Conservation (phyloP, 1,284 basidiomycete species). For the Ganoderma lingzhi region DNA sequence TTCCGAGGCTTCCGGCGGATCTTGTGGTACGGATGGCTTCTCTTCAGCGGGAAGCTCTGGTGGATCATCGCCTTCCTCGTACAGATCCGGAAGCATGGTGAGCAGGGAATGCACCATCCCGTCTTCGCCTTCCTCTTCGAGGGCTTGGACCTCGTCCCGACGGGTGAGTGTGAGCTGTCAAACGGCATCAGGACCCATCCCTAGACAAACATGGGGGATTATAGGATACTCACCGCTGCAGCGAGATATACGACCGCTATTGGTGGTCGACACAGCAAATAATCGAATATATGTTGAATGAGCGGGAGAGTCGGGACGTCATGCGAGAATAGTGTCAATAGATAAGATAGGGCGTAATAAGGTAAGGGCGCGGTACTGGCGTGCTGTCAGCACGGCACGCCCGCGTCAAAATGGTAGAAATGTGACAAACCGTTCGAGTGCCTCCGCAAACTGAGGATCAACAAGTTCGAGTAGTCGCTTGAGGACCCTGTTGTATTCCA, state of each 20-base stretch:
- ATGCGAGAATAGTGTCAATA: slow-evolving; percentile 92
- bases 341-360: slow-evolving; percentile 89
- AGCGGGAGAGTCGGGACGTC: slow-evolving; percentile 86
- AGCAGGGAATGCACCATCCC: slow-evolving; percentile 89
- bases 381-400: slow-evolving; percentile 15
- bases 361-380: slow-evolving; percentile 70
- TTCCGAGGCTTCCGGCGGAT: background rate
- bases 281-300: slow-evolving; percentile 91
- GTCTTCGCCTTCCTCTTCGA: slow-evolving; percentile 73
- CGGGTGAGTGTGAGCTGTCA: slow-evolving; percentile 66
- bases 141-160: slow-evolving; percentile 62
- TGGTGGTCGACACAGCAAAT: slow-evolving; percentile 84
- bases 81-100: slow-evolving; percentile 73
- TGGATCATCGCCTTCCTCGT: slow-evolving; percentile 47
- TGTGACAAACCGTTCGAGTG: slow-evolving; percentile 67
- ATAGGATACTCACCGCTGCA: slow-evolving; percentile 67
- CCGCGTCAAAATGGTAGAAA: slow-evolving; percentile 32
- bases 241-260: slow-evolving; percentile 84
- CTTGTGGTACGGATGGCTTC: background rate
- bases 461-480: slow-evolving; percentile 73
- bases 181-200: background rate
- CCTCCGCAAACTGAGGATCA: slow-evolving; percentile 74
- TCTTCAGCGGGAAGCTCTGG: background rate
- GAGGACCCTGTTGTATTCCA: slow-evolving; percentile 57
- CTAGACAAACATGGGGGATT: background rate